These are phyloP conservation scores for Phytophthora megakarya DNA, from an alignment of 352 stramenopile species.

Conservation along the genomic window DNA sequence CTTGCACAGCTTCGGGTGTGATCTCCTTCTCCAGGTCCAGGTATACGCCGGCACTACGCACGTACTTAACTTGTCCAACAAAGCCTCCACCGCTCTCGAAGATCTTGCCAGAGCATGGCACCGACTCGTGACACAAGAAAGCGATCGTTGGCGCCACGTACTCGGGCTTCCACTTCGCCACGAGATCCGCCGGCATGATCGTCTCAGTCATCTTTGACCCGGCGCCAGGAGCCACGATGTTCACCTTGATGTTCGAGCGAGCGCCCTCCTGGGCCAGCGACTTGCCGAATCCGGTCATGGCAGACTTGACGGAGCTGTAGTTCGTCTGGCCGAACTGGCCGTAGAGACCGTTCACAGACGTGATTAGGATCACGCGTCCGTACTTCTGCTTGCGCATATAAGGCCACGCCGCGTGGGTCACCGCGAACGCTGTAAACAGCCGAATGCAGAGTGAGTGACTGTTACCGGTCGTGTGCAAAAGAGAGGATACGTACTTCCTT, in stretches of 20 bases:
- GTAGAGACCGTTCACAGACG: conserved; percentile 88
- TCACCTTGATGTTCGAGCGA: conserved; percentile 87
- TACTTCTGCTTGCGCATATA: conserved; percentile 91
- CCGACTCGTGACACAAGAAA: conserved; percentile 86
- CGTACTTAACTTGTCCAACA: conserved; percentile 83
- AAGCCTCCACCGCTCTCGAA: conserved; percentile 89
- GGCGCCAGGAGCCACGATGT: conserved; percentile 86
- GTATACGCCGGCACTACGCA: conserved; percentile 68
- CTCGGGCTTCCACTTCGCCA: conserved; percentile 88
- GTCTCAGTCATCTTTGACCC: conserved; percentile 89
- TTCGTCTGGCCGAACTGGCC: conserved; percentile 93
- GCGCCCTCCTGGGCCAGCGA: conserved; percentile 89
- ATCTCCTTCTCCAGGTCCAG: conserved; percentile 76
- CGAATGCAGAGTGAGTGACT: background rate
- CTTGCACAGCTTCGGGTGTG: conserved; percentile 76
- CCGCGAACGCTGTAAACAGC: conserved; percentile 54
- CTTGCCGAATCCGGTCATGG: conserved; percentile 93
- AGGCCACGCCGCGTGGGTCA: conserved; percentile 87
- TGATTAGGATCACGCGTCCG: conserved; percentile 87
- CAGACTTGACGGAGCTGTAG: conserved; percentile 91
- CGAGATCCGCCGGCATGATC: conserved; percentile 82
- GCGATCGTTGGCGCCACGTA: conserved; percentile 88
- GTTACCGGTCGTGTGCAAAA: background rate
- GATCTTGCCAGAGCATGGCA: conserved; percentile 71
- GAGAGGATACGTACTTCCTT: conserved; percentile 58